Conservation (phyloP, 345 rosid genomes). For the Eucalyptus rudis region DNA sequence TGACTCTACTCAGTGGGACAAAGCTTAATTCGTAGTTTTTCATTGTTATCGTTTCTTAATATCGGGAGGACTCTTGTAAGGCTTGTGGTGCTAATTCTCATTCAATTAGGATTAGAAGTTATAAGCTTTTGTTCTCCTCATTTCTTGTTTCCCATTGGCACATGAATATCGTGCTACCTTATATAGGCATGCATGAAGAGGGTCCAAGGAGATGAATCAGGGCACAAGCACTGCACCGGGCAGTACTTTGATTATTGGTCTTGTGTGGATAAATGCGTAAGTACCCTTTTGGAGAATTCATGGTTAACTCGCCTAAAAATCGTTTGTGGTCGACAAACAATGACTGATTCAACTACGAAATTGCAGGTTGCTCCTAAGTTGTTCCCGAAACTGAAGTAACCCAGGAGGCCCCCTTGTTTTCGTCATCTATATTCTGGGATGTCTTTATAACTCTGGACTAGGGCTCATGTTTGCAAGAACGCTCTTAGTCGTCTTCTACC, state of each 20-base stretch:
- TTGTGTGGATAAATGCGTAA: conserved; percentile 77
- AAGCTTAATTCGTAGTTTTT: not conserved
- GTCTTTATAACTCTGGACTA: not conserved
- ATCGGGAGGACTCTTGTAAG: not conserved
- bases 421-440: not conserved
- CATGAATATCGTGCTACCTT: not conserved
- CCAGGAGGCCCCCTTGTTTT: not conserved
- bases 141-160: not conserved
- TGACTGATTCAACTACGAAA: not conserved
- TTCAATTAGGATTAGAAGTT: not conserved
- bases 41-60: not conserved
- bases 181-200: conserved; percentile 82
- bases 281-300: not conserved
- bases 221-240: conserved; percentile 92
- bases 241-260: conserved; percentile 82
- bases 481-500: not conserved
- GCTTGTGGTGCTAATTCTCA: not conserved
- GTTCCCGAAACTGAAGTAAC: conserved; percentile 45
- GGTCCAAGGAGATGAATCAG: conserved; percentile 67
- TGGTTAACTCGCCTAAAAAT: not conserved
- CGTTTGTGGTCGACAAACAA: not conserved
- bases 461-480: not conserved
- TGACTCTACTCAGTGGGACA: not conserved
- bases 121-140: not conserved
- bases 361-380: conserved; percentile 59